Conservation (phyloP, 2,329 filamentous ascomycete genomes). For the Claviceps paspali region DNA sequence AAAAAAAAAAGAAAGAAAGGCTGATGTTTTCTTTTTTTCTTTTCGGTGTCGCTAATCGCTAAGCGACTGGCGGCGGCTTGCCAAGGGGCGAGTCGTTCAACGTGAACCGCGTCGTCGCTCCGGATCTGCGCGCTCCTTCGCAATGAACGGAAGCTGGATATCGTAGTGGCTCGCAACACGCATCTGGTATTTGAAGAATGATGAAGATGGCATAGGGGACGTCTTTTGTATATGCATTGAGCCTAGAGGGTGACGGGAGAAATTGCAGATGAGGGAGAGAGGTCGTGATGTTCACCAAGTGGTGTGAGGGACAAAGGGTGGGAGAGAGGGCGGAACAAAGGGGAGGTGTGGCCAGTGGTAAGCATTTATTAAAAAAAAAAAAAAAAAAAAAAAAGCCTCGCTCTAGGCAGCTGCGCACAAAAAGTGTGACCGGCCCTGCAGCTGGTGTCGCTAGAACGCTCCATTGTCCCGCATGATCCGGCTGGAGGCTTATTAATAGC, state of each 20-base stretch:
- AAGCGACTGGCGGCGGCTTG: conserved; percentile 4
- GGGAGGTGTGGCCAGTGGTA: too few relatives aligned
- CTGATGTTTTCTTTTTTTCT: not conserved
- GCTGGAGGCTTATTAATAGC: too few relatives aligned
- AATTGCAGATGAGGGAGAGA: conserved; percentile 1
- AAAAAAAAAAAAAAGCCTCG: too few relatives aligned
- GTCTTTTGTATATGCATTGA: conserved; percentile 43
- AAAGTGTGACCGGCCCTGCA: too few relatives aligned
- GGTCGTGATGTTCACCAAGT: conserved; percentile 5
- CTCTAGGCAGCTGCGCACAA: too few relatives aligned
- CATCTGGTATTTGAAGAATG: conserved; percentile 44
- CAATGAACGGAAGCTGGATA: conserved; percentile 32
- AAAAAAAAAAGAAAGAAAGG: too few relatives aligned
- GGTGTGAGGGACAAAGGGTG: conserved; percentile 5
- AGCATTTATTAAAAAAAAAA: too few relatives aligned
- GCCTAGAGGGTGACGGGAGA: conserved; percentile 9
- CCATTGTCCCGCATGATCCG: too few relatives aligned
- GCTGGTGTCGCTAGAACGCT: too few relatives aligned
- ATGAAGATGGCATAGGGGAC: conserved; percentile 28
- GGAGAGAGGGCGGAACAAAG: too few relatives aligned
- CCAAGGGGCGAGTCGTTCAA: conserved; percentile 13
- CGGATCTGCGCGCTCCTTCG: conserved; percentile 39
- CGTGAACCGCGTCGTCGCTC: conserved; percentile 42
- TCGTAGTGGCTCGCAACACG: conserved; percentile 34
- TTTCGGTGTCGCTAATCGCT: not conserved